Percentiles rank a stretch among this genome's conserved stretches.
These are phyloP conservation scores for Neurospora crassa DNA, from an alignment of 2,329 filamentous ascomycete species.

Conservation along the genomic window DNA sequence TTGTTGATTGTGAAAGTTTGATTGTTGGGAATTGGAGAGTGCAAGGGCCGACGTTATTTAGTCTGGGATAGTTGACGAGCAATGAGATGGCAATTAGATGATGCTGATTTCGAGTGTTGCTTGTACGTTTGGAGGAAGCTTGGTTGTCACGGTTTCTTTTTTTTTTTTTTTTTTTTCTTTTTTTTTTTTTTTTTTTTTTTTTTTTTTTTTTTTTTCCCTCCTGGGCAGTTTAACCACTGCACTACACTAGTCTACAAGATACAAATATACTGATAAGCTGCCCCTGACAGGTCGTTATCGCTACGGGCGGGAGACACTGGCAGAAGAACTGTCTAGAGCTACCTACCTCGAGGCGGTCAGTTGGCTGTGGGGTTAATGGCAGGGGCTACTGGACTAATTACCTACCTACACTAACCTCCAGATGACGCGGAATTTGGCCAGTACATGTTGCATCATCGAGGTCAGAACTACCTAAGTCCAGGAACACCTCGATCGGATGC, in stretches of 20 bases:
- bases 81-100: neutral
- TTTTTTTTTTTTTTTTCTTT: neutral
- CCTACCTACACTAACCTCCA: neutral
- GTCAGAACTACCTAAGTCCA: neutral
- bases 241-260: neutral
- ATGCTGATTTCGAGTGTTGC: neutral
- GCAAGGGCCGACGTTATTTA: conserved; percentile 9
- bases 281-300: neutral
- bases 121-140: neutral
- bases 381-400: neutral
- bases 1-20: neutral
- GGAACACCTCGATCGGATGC: neutral
- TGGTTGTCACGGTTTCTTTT: no score
- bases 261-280: neutral
- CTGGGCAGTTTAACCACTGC: neutral
- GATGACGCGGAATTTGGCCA: neutral
- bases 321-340: neutral
- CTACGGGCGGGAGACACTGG: neutral
- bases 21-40: neutral
- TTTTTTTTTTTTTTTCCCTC: neutral
- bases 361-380: neutral
- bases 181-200: neutral
- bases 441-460: neutral
- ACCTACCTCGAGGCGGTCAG: neutral
- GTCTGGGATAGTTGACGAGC: neutral